Evolutionary conservation across 768 basidiomycete species (phyloP).

Genomic region (Daedaleopsis sinensis): DNA sequence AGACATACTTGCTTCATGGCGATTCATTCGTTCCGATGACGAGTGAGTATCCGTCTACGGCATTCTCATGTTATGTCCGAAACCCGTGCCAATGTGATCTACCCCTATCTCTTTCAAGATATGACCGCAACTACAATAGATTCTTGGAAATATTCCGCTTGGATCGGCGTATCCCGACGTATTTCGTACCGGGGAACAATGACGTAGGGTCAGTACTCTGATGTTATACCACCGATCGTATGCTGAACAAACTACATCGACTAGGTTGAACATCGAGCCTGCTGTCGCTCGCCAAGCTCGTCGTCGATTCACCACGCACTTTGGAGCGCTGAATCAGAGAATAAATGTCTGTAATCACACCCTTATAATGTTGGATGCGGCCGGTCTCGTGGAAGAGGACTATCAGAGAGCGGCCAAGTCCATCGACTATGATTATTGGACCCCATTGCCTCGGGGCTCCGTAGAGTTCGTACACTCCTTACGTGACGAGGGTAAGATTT

Average conservation of each 20-base stretch:
- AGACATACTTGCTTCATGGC: constrained; percentile 87
- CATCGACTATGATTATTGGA: constrained; percentile 57
- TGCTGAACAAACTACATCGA: not conserved
- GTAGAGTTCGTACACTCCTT: constrained; percentile 61
- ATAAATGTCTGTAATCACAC: constrained; percentile 69
- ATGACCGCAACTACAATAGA: constrained; percentile 62
- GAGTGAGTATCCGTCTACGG: constrained; percentile 51
- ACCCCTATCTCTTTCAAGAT: constrained; percentile 47
- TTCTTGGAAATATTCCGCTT: constrained; percentile 73
- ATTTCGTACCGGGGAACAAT: constrained; percentile 88
- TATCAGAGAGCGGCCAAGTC: constrained; percentile 60
- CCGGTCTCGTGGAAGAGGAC: constrained; percentile 83
- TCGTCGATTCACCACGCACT: constrained; percentile 57
- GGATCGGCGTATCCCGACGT: constrained; percentile 49
- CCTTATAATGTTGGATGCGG: constrained; percentile 73
- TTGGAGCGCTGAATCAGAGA: constrained; percentile 70
- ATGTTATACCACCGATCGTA: not conserved
- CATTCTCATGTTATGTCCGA: constrained; percentile 2
- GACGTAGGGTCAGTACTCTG: constrained; percentile 65
- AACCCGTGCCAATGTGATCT: not conserved
- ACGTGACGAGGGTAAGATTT: constrained; percentile 41
- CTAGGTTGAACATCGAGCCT: constrained; percentile 25
- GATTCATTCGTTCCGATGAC: constrained; percentile 56
- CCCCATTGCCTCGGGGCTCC: constrained; percentile 52
- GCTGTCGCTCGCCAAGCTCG: constrained; percentile 43